Base-by-base conservation (phyloP, 306 rosid genomes). In the Echinosophora koreensis region DNA sequence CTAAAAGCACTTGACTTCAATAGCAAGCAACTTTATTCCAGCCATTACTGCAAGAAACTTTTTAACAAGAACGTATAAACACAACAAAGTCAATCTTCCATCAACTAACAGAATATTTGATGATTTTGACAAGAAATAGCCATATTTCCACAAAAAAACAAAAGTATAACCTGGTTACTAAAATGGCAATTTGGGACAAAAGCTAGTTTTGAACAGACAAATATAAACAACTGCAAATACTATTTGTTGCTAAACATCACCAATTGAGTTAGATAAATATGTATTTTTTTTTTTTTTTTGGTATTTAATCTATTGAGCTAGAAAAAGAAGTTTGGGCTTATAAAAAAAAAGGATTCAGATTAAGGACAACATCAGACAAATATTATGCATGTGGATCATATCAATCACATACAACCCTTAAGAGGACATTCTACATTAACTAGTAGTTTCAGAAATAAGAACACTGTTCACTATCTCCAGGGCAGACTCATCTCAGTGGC, bases 61-160 rank as follows among this genome's bases (percentile, higher is more conserved):
- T 37, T 37, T 37, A 37, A 37, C 41, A 30, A 30, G 32, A 30
- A 30, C 32, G 32, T 22, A 82, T 52, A 34, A 60, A 68, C 35
- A 44, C 57, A 11, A 59, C 55, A 37, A 60, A 51, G 6, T 38
- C 55, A 1, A 51, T 66, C 30, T 66, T 51, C 63, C 4, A 52
- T 55, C 41, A 34, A 28, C 32, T 51, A 50, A 28, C 50, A 66
- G 77, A 60, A 41, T 51, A 73, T 73, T 51, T 15, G 30, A 83
- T 67, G 56, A 57, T 52, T 73, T 69, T 30, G 9, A 39, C 16
- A 58, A 32, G 39, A 65, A 17, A 12, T 17, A 17, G 11, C 15
- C 15, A 60, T 3, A 49, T n/a, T 47, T 32, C 14, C 17, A 30
- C 4, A 34, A 12, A 78, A 78, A 69, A 69, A n/a, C 42, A 16